Conservation (phyloP, 2,329 filamentous ascomycete genomes). For the Harringtonia aguacate region DNA sequence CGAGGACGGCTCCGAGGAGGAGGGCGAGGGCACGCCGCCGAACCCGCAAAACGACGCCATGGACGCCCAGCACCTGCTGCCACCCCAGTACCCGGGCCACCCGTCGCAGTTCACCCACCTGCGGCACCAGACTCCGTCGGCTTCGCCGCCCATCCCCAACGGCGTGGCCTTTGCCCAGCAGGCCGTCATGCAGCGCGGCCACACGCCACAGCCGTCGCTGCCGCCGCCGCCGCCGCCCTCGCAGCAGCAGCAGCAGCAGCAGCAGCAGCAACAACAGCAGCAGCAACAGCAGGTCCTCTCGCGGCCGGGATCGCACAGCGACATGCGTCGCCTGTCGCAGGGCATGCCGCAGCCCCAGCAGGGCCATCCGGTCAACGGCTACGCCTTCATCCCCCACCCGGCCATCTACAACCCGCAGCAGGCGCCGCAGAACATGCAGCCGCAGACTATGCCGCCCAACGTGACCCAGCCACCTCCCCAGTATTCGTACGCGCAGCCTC, state of each 20-base stretch:
- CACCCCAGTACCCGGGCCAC: slow-evolving; percentile 59
- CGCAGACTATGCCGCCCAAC: slow-evolving; percentile 20
- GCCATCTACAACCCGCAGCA: slow-evolving; percentile 75
- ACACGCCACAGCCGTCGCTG: slow-evolving; percentile 82
- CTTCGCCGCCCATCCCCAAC: slow-evolving; percentile 79
- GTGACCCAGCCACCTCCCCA: slow-evolving; percentile 25
- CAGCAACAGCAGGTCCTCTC: slow-evolving; percentile 60
- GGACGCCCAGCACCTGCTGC: slow-evolving; percentile 53
- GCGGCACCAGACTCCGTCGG: slow-evolving; percentile 71
- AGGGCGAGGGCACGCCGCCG: slow-evolving; percentile 65
- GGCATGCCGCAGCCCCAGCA: slow-evolving; percentile 42
- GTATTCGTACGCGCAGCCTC: slow-evolving; percentile 24
- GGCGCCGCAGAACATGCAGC: slow-evolving; percentile 25
- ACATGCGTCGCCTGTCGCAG: slow-evolving; percentile 63
- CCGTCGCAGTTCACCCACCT: slow-evolving; percentile 63
- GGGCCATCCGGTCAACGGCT: slow-evolving; percentile 46
- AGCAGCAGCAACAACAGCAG: too few species aligned
- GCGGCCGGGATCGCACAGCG: slow-evolving; percentile 69
- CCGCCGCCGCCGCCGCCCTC: too few species aligned
- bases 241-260: too few species aligned
- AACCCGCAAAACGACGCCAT: slow-evolving; percentile 54
- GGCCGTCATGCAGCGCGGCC: slow-evolving; percentile 45
- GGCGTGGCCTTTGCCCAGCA: slow-evolving; percentile 56
- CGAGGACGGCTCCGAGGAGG: slow-evolving; percentile 69
- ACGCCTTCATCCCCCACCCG: slow-evolving; percentile 76